phyloP scores from a whole-genome alignment of 2,329 filamentous ascomycete species.

The Beauveria varroae region DNA sequence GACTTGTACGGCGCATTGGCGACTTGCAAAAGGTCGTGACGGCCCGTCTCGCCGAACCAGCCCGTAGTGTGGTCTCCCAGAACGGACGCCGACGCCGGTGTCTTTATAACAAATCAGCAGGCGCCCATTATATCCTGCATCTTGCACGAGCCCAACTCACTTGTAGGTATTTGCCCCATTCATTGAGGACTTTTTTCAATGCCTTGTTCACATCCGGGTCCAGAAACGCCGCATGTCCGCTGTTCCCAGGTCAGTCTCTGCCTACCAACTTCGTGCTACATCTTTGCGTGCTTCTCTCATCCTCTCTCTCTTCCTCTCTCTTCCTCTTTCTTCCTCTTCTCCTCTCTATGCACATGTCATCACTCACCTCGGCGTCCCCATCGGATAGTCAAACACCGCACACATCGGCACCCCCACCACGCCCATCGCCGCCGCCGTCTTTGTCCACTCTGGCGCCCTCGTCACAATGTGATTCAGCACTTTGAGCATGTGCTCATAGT shows the following conservation, averaged over 20 bases:
- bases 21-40: slow-evolving; percentile 41
- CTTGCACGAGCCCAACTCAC: slow-evolving; percentile 20
- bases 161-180: slow-evolving; percentile 48
- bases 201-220: slow-evolving; percentile 47
- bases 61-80: slow-evolving; percentile 36
- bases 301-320: neutral
- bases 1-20: slow-evolving; percentile 40
- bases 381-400: slow-evolving; percentile 34
- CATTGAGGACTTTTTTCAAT: slow-evolving; percentile 47
- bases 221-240: slow-evolving; percentile 45
- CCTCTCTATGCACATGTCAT: neutral
- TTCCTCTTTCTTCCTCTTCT: neutral
- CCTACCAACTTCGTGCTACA: neutral
- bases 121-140: too few species aligned
- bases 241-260: slow-evolving; percentile 15
- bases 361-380: slow-evolving; percentile 42
- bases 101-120: slow-evolving; percentile 20
- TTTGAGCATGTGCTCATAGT: slow-evolving; percentile 59
- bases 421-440: slow-evolving; percentile 32
- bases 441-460: slow-evolving; percentile 44
- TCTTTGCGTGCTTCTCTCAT: neutral
- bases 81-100: slow-evolving; percentile 47
- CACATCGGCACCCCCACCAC: slow-evolving; percentile 11
- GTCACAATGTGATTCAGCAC: slow-evolving; percentile 55
- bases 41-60: slow-evolving; percentile 48